Percentiles rank a stretch among this genome's conserved stretches.
phyloP scores from a whole-genome alignment of 1,284 basidiomycete species.

The Ceratorhiza oryzae-sativae region DNA sequence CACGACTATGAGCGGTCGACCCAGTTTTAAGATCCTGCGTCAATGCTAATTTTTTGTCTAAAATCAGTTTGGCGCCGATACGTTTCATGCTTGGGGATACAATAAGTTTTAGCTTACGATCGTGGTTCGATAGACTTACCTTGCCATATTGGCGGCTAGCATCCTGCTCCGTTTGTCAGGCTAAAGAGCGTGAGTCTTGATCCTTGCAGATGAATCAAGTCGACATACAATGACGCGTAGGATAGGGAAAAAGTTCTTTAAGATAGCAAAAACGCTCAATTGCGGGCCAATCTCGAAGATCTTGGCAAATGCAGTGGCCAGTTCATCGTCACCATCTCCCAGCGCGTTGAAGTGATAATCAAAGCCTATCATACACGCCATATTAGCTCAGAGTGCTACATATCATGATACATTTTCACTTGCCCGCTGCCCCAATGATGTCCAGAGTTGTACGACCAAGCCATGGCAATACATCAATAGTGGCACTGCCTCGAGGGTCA shows the following conservation, averaged over 20 bases:
- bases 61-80: slow-evolving; percentile 49
- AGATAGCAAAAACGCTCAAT: neutral
- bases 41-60: slow-evolving; percentile 50
- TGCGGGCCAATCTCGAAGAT: slow-evolving; percentile 43
- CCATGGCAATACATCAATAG: slow-evolving; percentile 51
- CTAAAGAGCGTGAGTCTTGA: no score
- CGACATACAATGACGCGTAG: slow-evolving; percentile 11
- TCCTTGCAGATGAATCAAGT: neutral
- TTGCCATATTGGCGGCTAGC: slow-evolving; percentile 3
- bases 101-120: neutral
- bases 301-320: slow-evolving; percentile 47
- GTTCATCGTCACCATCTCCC: slow-evolving; percentile 44
- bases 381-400: neutral
- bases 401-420: neutral
- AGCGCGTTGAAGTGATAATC: slow-evolving; percentile 46
- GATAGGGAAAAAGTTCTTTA: neutral
- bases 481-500: neutral
- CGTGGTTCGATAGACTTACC: neutral
- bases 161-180: slow-evolving; percentile 44
- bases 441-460: slow-evolving; percentile 53
- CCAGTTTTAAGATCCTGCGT: slow-evolving; percentile 26
- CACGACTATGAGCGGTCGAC: slow-evolving; percentile 45
- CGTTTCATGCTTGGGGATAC: slow-evolving; percentile 15
- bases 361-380: neutral
- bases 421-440: slow-evolving; percentile 54